Evolutionary conservation across 805 yeast species (phyloP).

Genomic region (Danielozyma ontarioensis): DNA sequence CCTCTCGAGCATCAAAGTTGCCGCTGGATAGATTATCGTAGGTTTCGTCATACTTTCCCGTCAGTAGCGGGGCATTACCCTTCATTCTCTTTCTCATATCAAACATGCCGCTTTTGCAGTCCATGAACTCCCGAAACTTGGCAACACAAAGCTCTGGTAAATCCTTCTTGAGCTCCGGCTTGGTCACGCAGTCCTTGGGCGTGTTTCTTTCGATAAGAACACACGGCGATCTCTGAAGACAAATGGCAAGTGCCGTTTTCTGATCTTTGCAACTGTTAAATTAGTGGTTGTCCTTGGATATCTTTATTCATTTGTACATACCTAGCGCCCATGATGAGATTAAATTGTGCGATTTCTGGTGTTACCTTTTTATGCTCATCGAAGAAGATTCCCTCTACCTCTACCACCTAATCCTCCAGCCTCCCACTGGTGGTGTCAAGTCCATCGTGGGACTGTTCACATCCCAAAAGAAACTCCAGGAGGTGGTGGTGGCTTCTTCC

Average conservation of each 20-base stretch:
- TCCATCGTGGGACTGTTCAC: conserved; percentile 69
- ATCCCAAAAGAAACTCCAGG: conserved; percentile 50
- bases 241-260: conserved; percentile 89
- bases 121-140: conserved; percentile 78
- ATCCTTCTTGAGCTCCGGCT: conserved; percentile 70
- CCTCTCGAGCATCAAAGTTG: conserved; percentile 75
- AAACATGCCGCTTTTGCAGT: conserved; percentile 85
- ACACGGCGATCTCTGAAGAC: conserved; percentile 94
- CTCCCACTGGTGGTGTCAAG: conserved; percentile 47
- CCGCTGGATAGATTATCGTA: conserved; percentile 77
- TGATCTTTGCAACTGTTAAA: conserved; percentile 80
- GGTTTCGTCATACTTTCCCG: conserved; percentile 89
- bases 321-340: conserved; percentile 57
- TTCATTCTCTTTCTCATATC: conserved; percentile 88
- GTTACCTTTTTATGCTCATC: conserved; percentile 1
- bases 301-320: conserved; percentile 15
- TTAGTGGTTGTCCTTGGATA: conserved; percentile 9
- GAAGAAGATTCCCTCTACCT: conserved; percentile 39
- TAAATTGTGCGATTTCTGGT: background rate
- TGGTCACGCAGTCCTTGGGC: conserved; percentile 80
- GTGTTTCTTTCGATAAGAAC: conserved; percentile 85
- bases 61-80: conserved; percentile 90
- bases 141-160: conserved; percentile 87
- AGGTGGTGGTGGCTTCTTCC: conserved; percentile 54
- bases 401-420: conserved; percentile 67